Evolutionary conservation across 352 stramenopile genomes (phyloP), one percentile per base, ranked within the genome.

Genomic region (Phytophthora colocasiae): DNA sequence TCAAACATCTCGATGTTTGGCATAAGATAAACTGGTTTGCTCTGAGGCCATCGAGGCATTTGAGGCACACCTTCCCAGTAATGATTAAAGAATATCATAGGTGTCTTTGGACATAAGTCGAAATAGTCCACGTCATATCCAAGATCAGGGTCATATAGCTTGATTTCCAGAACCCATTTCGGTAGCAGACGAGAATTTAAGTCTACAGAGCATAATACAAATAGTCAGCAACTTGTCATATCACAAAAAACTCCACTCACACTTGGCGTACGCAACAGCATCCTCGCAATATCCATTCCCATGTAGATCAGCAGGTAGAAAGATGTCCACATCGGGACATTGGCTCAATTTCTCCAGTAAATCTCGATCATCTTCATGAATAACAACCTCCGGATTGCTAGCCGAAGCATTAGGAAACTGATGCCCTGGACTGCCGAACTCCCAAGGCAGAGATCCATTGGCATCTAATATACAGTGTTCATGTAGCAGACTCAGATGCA

Each of bases 1-100:
- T 91, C 73, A 52, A 73, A 71, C 80, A 91, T 91, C 54, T 89
- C 72, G 19, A 83, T 81, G 46, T 83, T 83, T 5, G 75, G 75
- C 69, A 81, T 84, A 2, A 81, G 22, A 40, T 81, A 89, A 24
- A 89, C 29, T 0, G 76, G 67, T 32, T 87, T 89, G 8, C 66
- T 29, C 32, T 70, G 58, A 1, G 71, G 73, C 63, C 73, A 82
- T 1, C 45, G 41, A 7, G 63, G 36, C 27, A 43, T 41, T 2
- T 46, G 34, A 9, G 50, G 59, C 0, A 77, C 34, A 6, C 19
- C 64, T 12, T 80, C 48, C 80, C 78, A 89, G 51, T 89, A 85
- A 44, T 87, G 80, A 49, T 89, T 89, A 24, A 89, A 73, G 51
- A 89, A 83, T 6, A 89, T 55, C 60, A 89, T 56, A 9, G 75